Conservation (phyloP, 768 basidiomycete species). For the Trametes sanguinea region DNA sequence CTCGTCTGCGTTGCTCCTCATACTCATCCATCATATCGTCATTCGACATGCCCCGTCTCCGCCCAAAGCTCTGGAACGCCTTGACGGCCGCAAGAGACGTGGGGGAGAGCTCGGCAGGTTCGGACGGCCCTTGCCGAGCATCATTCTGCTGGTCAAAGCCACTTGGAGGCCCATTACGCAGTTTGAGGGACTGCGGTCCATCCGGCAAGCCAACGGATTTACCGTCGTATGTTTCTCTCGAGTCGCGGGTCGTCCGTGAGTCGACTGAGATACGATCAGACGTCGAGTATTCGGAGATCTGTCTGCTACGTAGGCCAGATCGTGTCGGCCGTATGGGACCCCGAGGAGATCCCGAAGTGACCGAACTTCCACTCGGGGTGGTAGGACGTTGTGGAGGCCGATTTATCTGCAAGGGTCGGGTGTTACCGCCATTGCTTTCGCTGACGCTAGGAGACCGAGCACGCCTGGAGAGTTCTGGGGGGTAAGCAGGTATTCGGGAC, state of each 20-base stretch:
- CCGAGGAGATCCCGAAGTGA: constrained; percentile 37
- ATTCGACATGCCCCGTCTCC: constrained; percentile 51
- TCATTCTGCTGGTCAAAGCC: constrained; percentile 14
- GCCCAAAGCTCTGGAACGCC: constrained; percentile 68
- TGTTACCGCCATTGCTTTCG: constrained; percentile 34
- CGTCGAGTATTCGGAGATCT: constrained; percentile 51
- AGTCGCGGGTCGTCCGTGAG: constrained; percentile 38
- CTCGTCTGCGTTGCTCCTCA: constrained; percentile 58
- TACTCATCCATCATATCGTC: constrained; percentile 61
- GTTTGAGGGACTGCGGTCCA: constrained; percentile 13
- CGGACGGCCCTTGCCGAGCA: constrained; percentile 11
- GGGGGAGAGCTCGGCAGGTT: constrained; percentile 28
- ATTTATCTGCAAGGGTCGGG: constrained; percentile 62
- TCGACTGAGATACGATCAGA: constrained; percentile 53
- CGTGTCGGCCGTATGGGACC: constrained; percentile 67
- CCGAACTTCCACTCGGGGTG: constrained; percentile 49
- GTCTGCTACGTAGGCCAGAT: constrained; percentile 62
- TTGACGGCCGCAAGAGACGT: constrained; percentile 53
- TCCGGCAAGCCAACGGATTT: constrained; percentile 44
- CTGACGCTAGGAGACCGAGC: constrained; percentile 45
- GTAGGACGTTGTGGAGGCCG: constrained; percentile 53
- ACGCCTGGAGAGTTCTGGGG: constrained; percentile 41
- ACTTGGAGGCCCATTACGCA: constrained; percentile 3
- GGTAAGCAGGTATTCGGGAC: constrained; percentile 26
- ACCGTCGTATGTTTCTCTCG: constrained; percentile 30